Evolutionary conservation across 2,329 filamentous ascomycete genomes (phyloP).

Genomic region (Alternaria dauci): DNA sequence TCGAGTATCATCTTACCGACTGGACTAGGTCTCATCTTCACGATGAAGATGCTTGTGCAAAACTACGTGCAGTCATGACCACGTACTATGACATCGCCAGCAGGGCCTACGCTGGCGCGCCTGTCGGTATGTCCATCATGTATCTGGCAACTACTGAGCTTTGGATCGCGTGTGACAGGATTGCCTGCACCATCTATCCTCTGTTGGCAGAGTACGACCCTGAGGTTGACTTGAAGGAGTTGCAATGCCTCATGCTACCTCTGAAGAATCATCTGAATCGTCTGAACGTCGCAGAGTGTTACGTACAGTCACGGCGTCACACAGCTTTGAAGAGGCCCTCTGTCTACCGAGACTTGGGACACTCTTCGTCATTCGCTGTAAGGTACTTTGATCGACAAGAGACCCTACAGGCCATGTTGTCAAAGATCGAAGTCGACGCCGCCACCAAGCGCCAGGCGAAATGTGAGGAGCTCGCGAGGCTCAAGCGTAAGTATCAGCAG

Average conservation of each 20-base stretch:
- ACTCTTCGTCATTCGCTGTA: constrained; percentile 55
- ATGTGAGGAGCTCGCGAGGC: constrained; percentile 24
- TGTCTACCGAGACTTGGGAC: constrained; percentile 53
- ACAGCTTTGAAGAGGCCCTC: constrained; percentile 33
- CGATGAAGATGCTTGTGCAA: constrained; percentile 33
- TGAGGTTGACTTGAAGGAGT: constrained; percentile 52
- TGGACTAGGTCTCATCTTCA: constrained; percentile 53
- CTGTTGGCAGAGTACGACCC: constrained; percentile 59
- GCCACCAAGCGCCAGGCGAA: constrained; percentile 25
- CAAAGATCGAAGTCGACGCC: constrained; percentile 54
- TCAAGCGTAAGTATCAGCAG: constrained; percentile 21
- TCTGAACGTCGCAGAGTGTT: constrained; percentile 57
- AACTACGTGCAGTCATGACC: constrained; percentile 23
- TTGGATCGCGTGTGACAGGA: constrained; percentile 66
- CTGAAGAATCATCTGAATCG: constrained; percentile 57
- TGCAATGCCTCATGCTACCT: constrained; percentile 59
- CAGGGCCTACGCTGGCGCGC: constrained; percentile 50
- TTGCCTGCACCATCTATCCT: constrained; percentile 50
- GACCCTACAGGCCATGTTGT: constrained; percentile 49
- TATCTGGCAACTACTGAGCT: constrained; percentile 65
- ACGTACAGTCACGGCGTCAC: constrained; percentile 52
- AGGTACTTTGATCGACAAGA: constrained; percentile 58
- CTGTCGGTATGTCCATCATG: constrained; percentile 63
- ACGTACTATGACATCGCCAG: constrained; percentile 26
- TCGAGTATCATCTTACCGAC: constrained; percentile 47